These are phyloP conservation scores for Tuber melanosporum DNA, from an alignment of 495 filamentous ascomycete genomes.

Conservation along the genomic window DNA sequence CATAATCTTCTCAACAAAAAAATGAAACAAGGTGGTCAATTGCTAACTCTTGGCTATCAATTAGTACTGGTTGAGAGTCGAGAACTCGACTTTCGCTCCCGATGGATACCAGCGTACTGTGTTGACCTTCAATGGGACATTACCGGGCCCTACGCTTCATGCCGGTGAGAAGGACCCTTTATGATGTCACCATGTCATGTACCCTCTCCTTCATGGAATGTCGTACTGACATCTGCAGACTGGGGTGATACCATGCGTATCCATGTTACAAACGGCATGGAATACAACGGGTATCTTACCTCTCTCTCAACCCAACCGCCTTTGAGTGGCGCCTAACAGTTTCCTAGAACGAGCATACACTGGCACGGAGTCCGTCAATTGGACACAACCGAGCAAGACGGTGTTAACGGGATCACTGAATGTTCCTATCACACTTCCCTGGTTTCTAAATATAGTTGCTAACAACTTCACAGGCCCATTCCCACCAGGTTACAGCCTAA, in stretches of 20 bases:
- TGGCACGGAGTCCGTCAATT: constrained; percentile 63
- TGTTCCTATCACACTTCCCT: constrained; percentile 53
- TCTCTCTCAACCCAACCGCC: background rate
- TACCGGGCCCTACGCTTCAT: constrained; percentile 54
- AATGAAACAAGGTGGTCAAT: background rate
- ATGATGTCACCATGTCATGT: constrained; percentile 47
- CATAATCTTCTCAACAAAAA: constrained; percentile 4
- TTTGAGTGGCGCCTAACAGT: background rate
- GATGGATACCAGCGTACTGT: constrained; percentile 50
- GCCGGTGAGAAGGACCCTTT: constrained; percentile 14
- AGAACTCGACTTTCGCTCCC: constrained; percentile 45
- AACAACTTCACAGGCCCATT: constrained; percentile 47
- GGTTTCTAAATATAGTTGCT: constrained; percentile 47
- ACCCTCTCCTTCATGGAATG: constrained; percentile 52
- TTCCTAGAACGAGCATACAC: constrained; percentile 47
- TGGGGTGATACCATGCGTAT: constrained; percentile 38
- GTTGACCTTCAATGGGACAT: constrained; percentile 51
- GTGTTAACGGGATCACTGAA: constrained; percentile 55
- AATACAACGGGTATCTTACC: constrained; percentile 22
- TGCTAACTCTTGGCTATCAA: background rate
- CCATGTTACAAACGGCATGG: constrained; percentile 37
- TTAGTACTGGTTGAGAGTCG: constrained; percentile 45
- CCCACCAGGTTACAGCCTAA: constrained; percentile 50
- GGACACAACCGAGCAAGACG: constrained; percentile 57
- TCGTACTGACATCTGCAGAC: constrained; percentile 3